phyloP scores from a whole-genome alignment of 495 filamentous ascomycete species.

The Penicillium alfredii region DNA sequence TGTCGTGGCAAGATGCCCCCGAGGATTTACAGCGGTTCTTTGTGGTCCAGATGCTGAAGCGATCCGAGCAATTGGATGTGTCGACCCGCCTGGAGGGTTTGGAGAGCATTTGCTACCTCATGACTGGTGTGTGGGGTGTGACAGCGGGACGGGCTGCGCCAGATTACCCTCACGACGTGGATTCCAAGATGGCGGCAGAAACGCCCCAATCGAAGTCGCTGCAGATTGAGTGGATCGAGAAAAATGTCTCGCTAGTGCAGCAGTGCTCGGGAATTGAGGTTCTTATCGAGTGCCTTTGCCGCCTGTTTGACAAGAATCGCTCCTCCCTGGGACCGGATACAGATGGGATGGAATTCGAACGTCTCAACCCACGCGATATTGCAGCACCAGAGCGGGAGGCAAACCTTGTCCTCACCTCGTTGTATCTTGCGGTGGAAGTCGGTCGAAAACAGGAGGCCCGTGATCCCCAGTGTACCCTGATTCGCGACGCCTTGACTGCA shows the following conservation, averaged over 20 bases:
- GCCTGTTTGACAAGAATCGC: conserved; percentile 49
- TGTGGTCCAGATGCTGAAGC: conserved; percentile 34
- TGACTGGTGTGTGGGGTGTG: conserved; percentile 71
- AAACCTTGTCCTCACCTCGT: conserved; percentile 51
- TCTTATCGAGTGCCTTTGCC: conserved; percentile 55
- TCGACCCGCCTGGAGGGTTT: conserved; percentile 55
- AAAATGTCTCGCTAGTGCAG: conserved; percentile 53
- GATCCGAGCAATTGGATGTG: conserved; percentile 44
- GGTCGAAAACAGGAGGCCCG: conserved; percentile 43
- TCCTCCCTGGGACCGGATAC: conserved; percentile 20
- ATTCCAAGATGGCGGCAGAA: conserved; percentile 27
- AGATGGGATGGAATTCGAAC: conserved; percentile 29
- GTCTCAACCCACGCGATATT: conserved; percentile 27
- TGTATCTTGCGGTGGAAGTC: conserved; percentile 70
- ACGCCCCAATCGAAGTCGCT: conserved; percentile 43
- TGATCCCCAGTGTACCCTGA: conserved; percentile 16
- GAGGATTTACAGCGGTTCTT: conserved; percentile 41
- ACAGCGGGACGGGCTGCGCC: conserved; percentile 50
- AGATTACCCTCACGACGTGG: conserved; percentile 22
- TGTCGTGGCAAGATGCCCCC: conserved; percentile 48
- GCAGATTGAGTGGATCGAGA: conserved; percentile 66
- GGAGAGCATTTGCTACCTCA: conserved; percentile 70
- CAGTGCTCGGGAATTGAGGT: conserved; percentile 53
- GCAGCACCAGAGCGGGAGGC: conserved; percentile 41
- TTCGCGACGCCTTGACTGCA: conserved; percentile 34